Evolutionary conservation across 2,329 filamentous ascomycete genomes (phyloP), one percentile per base, ranked within the genome.

Genomic region (Aschersonia sp.): DNA sequence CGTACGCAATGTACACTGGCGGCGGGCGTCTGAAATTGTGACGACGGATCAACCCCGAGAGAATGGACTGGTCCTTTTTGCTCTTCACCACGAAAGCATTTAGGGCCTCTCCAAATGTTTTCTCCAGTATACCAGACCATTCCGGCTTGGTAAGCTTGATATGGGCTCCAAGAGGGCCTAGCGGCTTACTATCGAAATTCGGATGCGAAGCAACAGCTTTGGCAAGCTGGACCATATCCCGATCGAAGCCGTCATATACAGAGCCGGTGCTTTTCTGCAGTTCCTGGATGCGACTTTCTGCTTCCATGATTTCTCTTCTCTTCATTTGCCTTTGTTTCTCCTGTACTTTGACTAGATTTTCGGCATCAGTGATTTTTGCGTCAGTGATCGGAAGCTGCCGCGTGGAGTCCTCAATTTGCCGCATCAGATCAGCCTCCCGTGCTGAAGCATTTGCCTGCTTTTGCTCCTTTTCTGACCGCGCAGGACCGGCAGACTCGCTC

Each of bases 81-180:
- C 71, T 87, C 5, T 78, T 81, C 41, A 95, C 89, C 45, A 94
- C 76, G 58, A 97, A 98, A 1, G 77, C 80, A 51, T 79, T 83
- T 32, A 97, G 67, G 0, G 68, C 71, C 4, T 63, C 64, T n/a
- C 86, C 86, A 43, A 95, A 73, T 1, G 77, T 77, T 52, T 76
- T 83, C 60, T 98, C 92, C 11, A 98, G 63, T 42, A 94, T 79
- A 1, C 77, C 75, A 1, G 83, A 84, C 92, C 92, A 98, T 55
- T 86, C 74, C 1, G 86, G 83, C 54, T 90, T 81, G 37, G 79
- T 67, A 30, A 98, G 68, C 53, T 79, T 81, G 46, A 98, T 73
- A 57, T 92, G 77, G 30, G 79, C 70, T 32, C 89, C 92, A 11
- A 97, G 70, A 0, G 92, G 92, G 0, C 92, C 92, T 35, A 97